Conservation (phyloP, 2,329 filamentous ascomycete genomes). For the Colletotrichum cuscutae region DNA sequence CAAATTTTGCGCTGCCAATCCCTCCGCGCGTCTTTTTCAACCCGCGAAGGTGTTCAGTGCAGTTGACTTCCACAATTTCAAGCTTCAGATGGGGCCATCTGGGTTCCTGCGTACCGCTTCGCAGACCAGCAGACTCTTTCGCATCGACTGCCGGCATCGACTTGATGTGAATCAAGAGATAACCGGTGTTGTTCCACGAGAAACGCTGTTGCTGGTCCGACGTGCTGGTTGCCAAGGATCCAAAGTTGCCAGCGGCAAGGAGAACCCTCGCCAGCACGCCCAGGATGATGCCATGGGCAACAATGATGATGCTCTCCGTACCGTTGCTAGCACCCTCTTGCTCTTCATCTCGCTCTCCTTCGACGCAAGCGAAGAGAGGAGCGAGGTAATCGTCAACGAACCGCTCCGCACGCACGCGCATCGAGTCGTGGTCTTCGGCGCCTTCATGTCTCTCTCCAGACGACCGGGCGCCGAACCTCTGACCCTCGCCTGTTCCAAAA, state of each 20-base stretch:
- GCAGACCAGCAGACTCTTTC: neutral
- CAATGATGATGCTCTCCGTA: conserved; percentile 64
- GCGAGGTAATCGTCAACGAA: conserved; percentile 76
- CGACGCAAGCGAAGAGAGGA: conserved; percentile 53
- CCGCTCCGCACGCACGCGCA: conserved; percentile 69
- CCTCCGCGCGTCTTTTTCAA: conserved; percentile 85
- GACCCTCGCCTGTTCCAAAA: conserved; percentile 78
- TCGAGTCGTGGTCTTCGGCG: conserved; percentile 74
- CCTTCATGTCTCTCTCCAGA: conserved; percentile 51
- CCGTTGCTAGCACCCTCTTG: neutral
- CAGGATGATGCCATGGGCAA: conserved; percentile 87
- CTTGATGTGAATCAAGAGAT: conserved; percentile 46
- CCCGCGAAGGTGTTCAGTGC: conserved; percentile 75
- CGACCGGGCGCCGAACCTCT: conserved; percentile 55
- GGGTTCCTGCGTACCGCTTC: neutral
- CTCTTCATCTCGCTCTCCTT: conserved; percentile 34
- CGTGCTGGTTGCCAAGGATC: conserved; percentile 30
- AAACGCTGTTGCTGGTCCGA: conserved; percentile 41
- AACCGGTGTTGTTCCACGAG: conserved; percentile 66
- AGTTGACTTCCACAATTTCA: conserved; percentile 72
- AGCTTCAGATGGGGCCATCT: conserved; percentile 55
- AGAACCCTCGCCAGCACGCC: conserved; percentile 72
- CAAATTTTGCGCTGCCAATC: conserved; percentile 81
- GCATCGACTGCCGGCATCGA: neutral
- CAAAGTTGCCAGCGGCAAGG: conserved; percentile 33